Base-by-base conservation (phyloP, 768 basidiomycete genomes). In the Leucocoprinus birnbaumii region DNA sequence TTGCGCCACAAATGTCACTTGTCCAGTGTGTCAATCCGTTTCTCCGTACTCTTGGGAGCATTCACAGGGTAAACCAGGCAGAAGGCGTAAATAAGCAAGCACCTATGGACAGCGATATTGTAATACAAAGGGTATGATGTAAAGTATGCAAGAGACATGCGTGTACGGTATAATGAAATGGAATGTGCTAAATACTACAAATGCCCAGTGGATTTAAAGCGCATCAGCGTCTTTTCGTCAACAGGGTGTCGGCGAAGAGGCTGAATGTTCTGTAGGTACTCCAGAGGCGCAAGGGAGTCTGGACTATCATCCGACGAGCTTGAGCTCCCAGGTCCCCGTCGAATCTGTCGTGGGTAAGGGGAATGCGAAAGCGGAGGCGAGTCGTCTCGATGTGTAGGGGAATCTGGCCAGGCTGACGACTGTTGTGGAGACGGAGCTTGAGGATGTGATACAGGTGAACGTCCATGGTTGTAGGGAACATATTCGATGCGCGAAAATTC, bases 161-260 rank as follows among this genome's bases (percentile, higher is more conserved):
- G 37, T 18, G 38, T 26, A 1, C 22, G 13, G 42, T 1, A 51
- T 37, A n/a, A 35, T 25, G 46, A 25, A 7, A 51, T 34, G 51
- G 11, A n/a, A 26, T 24, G n/a, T n/a, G n/a, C n/a, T n/a, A n/a
- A n/a, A 26, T 54, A 41, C 38, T 56, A 61, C 42, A 61, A 27
- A n/a, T 21, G 57, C 21, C 59, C 50, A 6, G 54, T 48, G 19
- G 68, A 63, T 27, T 70, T 70, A 44, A 77, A 66, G 38, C 71
- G 61, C 69, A 75, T 74, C 9, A 78, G 67, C 6, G 71, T 66
- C 58, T 73, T 76, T 56, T 78, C 75, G 53, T 90, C 88, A 49
- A 86, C 72, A 1, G 87, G 86, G 60, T 89, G 83, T 51, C 87
- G 80, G 62, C 83, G 81, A 43, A 78, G 79, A 26, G 83, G 84